Evolutionary conservation across 2,329 filamentous ascomycete genomes (phyloP).

Genomic region (Epichloe festucae): DNA sequence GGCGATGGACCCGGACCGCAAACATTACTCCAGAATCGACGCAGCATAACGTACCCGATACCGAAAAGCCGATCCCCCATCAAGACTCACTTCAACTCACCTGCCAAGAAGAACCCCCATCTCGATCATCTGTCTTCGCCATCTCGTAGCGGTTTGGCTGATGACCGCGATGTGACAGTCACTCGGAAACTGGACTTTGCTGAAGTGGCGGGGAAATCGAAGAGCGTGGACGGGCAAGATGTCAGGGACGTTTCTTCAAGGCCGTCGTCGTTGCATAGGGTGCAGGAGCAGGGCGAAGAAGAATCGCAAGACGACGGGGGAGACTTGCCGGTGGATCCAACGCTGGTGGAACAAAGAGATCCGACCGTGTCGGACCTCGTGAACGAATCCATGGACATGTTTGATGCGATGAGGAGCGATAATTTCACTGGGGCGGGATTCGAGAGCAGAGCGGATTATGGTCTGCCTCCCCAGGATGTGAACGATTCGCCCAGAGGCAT

Average conservation of each 20-base stretch:
- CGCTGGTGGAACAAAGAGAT: constrained; percentile 15
- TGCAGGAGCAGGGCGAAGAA: constrained; percentile 12
- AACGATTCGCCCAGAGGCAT: constrained; percentile 5
- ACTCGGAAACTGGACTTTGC: constrained; percentile 43
- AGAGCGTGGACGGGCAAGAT: constrained; percentile 2
- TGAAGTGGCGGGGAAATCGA: constrained; percentile 9
- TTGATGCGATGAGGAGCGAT: constrained; percentile 19
- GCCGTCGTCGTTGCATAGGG: neutral
- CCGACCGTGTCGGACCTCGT: constrained; percentile 17
- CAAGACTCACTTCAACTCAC: constrained; percentile 48
- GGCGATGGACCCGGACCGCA: constrained; percentile 40
- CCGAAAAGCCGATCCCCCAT: constrained; percentile 44
- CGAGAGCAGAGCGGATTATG: constrained; percentile 7
- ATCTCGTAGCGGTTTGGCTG: constrained; percentile 23
- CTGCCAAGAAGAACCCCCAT: constrained; percentile 48
- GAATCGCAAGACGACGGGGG: constrained; percentile 12
- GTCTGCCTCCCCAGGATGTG: neutral
- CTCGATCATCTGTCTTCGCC: constrained; percentile 41
- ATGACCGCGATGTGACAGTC: constrained; percentile 27
- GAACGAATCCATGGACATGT: constrained; percentile 31
- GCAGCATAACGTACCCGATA: constrained; percentile 33
- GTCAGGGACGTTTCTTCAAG: constrained; percentile 15
- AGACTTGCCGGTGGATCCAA: constrained; percentile 3
- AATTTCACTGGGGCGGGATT: constrained; percentile 1
- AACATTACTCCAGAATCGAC: constrained; percentile 38